Evolutionary conservation across 2,329 filamentous ascomycete species (phyloP).

Genomic region (Endocalyx cinctus): DNA sequence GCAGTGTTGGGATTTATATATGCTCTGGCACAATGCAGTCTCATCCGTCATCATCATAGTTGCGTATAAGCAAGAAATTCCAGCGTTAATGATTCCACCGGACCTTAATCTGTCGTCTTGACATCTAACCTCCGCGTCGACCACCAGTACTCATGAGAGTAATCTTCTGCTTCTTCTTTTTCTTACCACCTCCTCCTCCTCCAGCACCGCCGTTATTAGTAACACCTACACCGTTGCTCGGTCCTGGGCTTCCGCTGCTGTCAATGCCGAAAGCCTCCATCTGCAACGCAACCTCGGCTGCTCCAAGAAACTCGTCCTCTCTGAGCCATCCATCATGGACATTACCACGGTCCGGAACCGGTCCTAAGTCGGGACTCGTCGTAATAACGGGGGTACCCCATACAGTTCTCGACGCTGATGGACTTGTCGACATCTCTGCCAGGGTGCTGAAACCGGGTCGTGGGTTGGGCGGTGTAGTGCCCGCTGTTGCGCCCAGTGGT

Average conservation of each 20-base stretch:
- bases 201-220: constrained; percentile 16
- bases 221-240: constrained; percentile 10
- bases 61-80: too few species aligned
- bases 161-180: constrained; percentile 70
- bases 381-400: constrained; percentile 82
- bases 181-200: constrained; percentile 43
- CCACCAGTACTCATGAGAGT: constrained; percentile 66
- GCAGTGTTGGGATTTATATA: too few species aligned
- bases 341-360: constrained; percentile 32
- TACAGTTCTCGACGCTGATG: constrained; percentile 71
- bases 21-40: too few species aligned
- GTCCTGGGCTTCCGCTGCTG: constrained; percentile 7
- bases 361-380: constrained; percentile 49
- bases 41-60: too few species aligned
- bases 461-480: constrained; percentile 52
- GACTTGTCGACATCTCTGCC: constrained; percentile 76
- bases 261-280: constrained; percentile 50
- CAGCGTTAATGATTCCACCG: too few species aligned
- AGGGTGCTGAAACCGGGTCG: constrained; percentile 62
- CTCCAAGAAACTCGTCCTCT: constrained; percentile 67
- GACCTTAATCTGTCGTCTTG: too few species aligned
- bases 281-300: constrained; percentile 56
- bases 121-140: constrained; percentile 28
- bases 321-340: constrained; percentile 81
- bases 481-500: constrained; percentile 48